phyloP scores from a whole-genome alignment of 371 early-diverging fungal genomes.

The Dichotomocladium elegans region DNA sequence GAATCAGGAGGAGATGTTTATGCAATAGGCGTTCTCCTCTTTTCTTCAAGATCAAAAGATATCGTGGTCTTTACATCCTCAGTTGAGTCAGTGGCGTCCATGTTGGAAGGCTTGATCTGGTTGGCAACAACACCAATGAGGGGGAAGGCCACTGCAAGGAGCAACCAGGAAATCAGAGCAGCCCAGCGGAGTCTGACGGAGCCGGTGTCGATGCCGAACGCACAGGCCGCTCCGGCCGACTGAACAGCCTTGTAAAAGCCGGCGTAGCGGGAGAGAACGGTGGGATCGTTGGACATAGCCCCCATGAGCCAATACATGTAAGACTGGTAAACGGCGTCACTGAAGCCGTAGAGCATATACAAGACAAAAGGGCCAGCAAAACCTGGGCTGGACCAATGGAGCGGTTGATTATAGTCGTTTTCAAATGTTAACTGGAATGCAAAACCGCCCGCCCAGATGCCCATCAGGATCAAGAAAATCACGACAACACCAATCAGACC shows the following conservation, averaged over 20 bases:
- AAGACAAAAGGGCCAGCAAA: slow-evolving; percentile 60
- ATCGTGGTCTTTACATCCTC: no score
- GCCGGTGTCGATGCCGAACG: slow-evolving; percentile 38
- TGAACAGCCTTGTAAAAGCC: slow-evolving; percentile 73
- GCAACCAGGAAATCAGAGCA: slow-evolving; percentile 32
- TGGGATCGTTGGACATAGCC: slow-evolving; percentile 67
- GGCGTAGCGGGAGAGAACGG: slow-evolving; percentile 66
- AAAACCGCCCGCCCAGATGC: slow-evolving; percentile 61
- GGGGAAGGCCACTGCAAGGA: slow-evolving; percentile 32
- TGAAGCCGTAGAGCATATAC: slow-evolving; percentile 62
- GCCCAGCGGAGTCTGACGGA: slow-evolving; percentile 24
- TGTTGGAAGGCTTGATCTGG: no score
- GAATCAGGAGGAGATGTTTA: no score
- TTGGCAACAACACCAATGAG: slow-evolving; percentile 22
- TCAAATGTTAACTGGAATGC: slow-evolving; percentile 53
- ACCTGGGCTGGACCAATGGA: slow-evolving; percentile 18
- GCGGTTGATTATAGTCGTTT: slow-evolving; percentile 16
- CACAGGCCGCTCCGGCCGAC: slow-evolving; percentile 40
- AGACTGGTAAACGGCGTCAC: slow-evolving; percentile 72
- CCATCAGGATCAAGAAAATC: slow-evolving; percentile 46
- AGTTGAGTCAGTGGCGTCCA: no score
- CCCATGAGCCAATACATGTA: slow-evolving; percentile 80
- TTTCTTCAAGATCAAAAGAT: no score
- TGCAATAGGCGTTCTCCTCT: no score
- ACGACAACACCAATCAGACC: slow-evolving; percentile 51